phyloP scores from a whole-genome alignment of 345 rosid genomes.

The Acer saccharum region DNA sequence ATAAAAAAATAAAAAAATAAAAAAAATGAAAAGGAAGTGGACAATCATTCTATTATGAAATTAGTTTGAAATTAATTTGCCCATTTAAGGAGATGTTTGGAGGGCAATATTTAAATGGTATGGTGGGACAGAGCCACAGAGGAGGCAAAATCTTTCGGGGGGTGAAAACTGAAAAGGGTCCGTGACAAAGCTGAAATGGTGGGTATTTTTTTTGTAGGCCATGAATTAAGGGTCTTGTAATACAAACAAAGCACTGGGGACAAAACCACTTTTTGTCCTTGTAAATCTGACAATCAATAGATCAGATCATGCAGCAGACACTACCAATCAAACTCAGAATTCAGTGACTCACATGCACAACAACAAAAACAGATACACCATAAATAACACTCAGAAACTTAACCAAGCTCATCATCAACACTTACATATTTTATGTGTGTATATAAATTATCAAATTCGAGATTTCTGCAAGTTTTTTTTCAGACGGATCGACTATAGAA shows the following conservation, averaged over 20 bases:
- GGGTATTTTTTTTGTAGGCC: conserved; percentile 12
- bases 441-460: too few species aligned
- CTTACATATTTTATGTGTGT: too few species aligned
- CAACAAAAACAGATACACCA: not conserved
- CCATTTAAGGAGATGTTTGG: not conserved
- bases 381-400: too few species aligned
- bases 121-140: too few species aligned
- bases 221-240: conserved; percentile 20
- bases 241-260: conserved; percentile 19
- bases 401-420: too few species aligned
- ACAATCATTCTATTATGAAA: not conserved
- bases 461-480: too few species aligned
- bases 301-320: conserved; percentile 2
- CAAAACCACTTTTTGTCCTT: conserved; percentile 20
- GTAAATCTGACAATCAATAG: conserved; percentile 9
- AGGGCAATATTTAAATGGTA: not conserved
- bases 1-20: too few species aligned
- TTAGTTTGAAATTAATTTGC: not conserved
- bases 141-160: not conserved
- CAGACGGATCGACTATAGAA: too few species aligned
- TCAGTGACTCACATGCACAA: conserved; percentile 20
- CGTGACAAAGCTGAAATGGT: conserved; percentile 21
- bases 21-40: too few species aligned
- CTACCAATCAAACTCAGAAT: not conserved
- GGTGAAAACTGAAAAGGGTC: conserved; percentile 1